Base-by-base conservation (phyloP, 345 rosid genomes). In the Mercurialis annua region DNA sequence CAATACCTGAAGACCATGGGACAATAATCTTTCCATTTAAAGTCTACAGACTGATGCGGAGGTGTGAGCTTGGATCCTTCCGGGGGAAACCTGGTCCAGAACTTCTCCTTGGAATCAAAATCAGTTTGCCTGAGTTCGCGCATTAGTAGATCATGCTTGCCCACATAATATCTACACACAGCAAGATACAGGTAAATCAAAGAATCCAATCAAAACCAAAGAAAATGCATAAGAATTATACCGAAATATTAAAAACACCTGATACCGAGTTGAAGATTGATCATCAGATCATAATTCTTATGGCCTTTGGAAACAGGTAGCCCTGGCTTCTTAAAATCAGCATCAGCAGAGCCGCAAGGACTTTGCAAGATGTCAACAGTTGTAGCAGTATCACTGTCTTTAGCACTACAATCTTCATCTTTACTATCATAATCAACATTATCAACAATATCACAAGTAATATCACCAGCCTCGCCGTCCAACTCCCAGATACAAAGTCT, bases 381-480 rank as follows among this genome's bases (percentile, higher is more conserved):
- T n/a, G n/a, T n/a, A n/a, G n/a, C n/a, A n/a, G n/a, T n/a, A n/a
- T n/a, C n/a, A n/a, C n/a, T n/a, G n/a, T n/a, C 59, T 68, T 23
- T 33, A 49, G 18, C 42, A 57, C 26, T 40, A 42, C 40, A 51
- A 29, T 59, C 54, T 16, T 51, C 67, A 65, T 88, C 90, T 64
- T 79, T 69, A 24, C 6, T 55, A 60, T 16, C 53, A 62, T 78
- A 87, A 27, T 81, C 84, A 66, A 85, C 85, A 81, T 85, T 89
- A 68, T 91, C 92, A 59, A 94, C 80, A 14, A 95, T 90, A 60
- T 95, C 99, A 65, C 99, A 95, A 17, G 99, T 95, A n/a, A 95
- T 95, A 75, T 95, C 85, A 11, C 75, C 78, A 15, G 77, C 79
- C 61, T 69, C 78, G 1, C 85, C 90, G 65, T 84, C 87, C 68